Evolutionary conservation across 1,284 basidiomycete genomes (phyloP), one percentile per base, ranked within the genome.

Genomic region (Irpex rosettiformis): DNA sequence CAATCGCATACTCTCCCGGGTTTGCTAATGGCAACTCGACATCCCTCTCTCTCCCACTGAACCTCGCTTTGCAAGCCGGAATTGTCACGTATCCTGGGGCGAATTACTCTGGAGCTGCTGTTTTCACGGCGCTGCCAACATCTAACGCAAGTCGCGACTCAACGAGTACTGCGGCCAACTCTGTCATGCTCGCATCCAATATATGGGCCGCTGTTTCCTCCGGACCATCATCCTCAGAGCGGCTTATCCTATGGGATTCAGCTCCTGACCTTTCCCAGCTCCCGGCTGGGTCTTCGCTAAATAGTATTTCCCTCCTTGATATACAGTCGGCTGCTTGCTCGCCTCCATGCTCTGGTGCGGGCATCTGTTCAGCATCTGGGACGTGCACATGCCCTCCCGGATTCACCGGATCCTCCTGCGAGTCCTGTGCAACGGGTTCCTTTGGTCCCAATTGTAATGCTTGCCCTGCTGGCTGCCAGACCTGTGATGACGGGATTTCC

Each of bases 351-450:
- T 79, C 91, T 1, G 82, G 84, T 2, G 78, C 81, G 2, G 88
- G 89, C 6, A 73, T 88, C 6, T 93, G 91, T 66, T 83, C 84
- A 2, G 69, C 83, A 0, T 78, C 83, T 0, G 88, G 89, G 3
- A 83, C 80, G 21, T 94, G 91, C 66, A 71, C 77, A 0, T 94
- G 91, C 65, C 79, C 83, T 0, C 63, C 83, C 1, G 89, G 89
- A 0, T 94, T 93, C 69, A 84, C 79, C 2, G 92, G 91, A 2
- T 70, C 84, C 3, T 85, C 87, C 0, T 94, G 92, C 72, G 90
- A 93, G 69, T 77, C 83, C 1, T 94, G 91, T 65, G 77, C 81
- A 1, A 58, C 78, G 11, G 88, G 88, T 1, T 87, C 87, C 70
- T 94, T 89, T 66, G 91, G 91, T 1, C 76, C 84, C 0, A 74